Conservation (phyloP, 2,329 filamentous ascomycete species). For the Diaporthe longicolla region DNA sequence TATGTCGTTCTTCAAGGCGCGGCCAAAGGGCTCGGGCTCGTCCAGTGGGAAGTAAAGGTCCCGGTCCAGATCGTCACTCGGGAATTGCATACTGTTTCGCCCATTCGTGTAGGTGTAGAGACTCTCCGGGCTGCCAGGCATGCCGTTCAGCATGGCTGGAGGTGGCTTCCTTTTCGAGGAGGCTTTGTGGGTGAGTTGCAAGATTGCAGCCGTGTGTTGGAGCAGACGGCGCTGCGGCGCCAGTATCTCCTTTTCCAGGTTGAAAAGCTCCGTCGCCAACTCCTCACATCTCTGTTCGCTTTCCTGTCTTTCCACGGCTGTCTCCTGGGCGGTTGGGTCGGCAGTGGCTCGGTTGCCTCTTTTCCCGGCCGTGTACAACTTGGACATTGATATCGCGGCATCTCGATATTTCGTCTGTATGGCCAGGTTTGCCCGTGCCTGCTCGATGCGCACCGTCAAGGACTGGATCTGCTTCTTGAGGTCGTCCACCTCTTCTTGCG, state of each 20-base stretch:
- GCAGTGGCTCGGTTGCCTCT: conserved; percentile 65
- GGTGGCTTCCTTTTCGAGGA: conserved; percentile 70
- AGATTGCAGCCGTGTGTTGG: conserved; percentile 91
- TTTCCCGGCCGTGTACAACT: conserved; percentile 74
- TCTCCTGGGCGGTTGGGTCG: conserved; percentile 67
- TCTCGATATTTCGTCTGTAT: conserved; percentile 96
- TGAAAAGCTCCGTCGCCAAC: conserved; percentile 83
- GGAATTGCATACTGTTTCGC: conserved; percentile 69
- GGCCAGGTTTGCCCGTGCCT: conserved; percentile 84
- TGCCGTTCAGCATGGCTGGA: conserved; percentile 64
- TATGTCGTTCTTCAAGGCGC: conserved; percentile 60
- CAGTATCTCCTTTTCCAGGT: conserved; percentile 82
- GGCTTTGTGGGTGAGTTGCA: conserved; percentile 89
- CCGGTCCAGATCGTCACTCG: conserved; percentile 77
- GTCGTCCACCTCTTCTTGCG: conserved; percentile 90
- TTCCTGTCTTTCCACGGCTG: conserved; percentile 80
- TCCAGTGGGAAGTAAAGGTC: conserved; percentile 81
- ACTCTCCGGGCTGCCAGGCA: conserved; percentile 83
- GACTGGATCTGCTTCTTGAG: conserved; percentile 88
- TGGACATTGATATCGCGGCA: conserved; percentile 88
- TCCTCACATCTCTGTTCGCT: conserved; percentile 89
- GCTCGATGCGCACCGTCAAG: conserved; percentile 83
- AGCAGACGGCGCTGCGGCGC: conserved; percentile 82
- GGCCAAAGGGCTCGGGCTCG: conserved; percentile 65
- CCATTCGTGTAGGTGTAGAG: conserved; percentile 78